Base-by-base conservation (phyloP, 2,329 filamentous ascomycete genomes). In the Monosporascus sp. region DNA sequence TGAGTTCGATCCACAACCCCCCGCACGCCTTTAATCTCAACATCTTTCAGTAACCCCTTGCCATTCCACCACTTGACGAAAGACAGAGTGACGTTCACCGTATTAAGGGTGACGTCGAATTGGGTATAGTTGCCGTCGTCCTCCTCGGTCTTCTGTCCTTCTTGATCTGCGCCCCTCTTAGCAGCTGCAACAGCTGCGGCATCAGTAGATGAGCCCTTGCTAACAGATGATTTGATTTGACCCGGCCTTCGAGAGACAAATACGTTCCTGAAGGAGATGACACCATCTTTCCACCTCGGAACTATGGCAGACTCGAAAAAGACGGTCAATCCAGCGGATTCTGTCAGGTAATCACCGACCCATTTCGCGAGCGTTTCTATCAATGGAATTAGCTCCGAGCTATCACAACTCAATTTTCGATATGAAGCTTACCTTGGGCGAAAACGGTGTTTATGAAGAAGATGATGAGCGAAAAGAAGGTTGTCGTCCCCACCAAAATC, bases 21-120 rank as follows among this genome's bases (percentile, higher is more conserved):
- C 55, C 94, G 84, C 31, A 99, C 89, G 5, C 94, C 94, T 66
- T 91, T 94, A 50, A 99, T 87, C 66, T 97, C 91, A 43, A 99
- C 94, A 67, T 97, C 90, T 62, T 90, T 87, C 8, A 99, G 76
- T 6, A 95, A 79, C 0, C 94, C 94, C 70, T 93, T 97, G 22
- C 94, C 93, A 63, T 96, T 97, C 84, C 96, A 95, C 94, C 94
- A 99, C 68, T 97, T 97, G n/a, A 91, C 81, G 63, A 99, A 97
- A 0, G 94, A 99, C 26, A 99, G 71, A 0, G 93, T 97, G 43
- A 99, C 93, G 65, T 99, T 96, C 57, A 99, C 90, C 0, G 90
- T 95, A 58, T 94, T 90, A 55, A 99, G 90, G 0, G 91, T 96
- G 17, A 99, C 78, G 66, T 99, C 94, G 63, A 97, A 99, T 62